Conservation (phyloP, 768 basidiomycete species). For the Rhodotorula diobovata region DNA sequence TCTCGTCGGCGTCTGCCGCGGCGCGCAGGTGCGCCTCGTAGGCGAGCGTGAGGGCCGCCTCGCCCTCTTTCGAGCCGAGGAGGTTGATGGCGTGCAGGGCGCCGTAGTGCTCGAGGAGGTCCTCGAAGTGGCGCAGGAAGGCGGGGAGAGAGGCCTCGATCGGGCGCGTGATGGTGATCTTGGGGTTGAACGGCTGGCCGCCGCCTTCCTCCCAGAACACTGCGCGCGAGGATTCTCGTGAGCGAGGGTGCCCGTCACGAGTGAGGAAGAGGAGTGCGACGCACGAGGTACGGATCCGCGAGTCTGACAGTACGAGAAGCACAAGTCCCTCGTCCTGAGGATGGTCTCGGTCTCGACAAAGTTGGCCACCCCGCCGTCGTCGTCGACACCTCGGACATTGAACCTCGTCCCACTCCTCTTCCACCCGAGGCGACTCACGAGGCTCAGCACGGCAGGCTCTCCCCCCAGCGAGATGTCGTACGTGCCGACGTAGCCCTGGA, state of each 20-base stretch:
- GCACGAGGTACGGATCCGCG: slow-evolving; percentile 90
- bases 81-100: slow-evolving; percentile 83
- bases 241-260: background rate
- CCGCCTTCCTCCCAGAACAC: slow-evolving; percentile 99
- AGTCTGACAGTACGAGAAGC: slow-evolving; percentile 87
- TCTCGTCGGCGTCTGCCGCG: slow-evolving; percentile 38
- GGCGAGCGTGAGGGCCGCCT: slow-evolving; percentile 72
- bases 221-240: slow-evolving; percentile 48
- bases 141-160: slow-evolving; percentile 88
- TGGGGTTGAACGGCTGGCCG: slow-evolving; percentile 80
- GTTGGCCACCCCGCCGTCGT: slow-evolving; percentile 84
- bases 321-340: slow-evolving; percentile 77
- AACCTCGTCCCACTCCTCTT: slow-evolving; percentile 95
- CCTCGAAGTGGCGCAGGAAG: slow-evolving; percentile 87
- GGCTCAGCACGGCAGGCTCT: slow-evolving; percentile 65
- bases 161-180: slow-evolving; percentile 88
- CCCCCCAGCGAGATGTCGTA: slow-evolving; percentile 71
- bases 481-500: slow-evolving; percentile 90
- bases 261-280: slow-evolving; percentile 46
- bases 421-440: slow-evolving; percentile 86
- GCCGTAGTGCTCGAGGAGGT: slow-evolving; percentile 79
- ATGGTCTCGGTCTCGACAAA: slow-evolving; percentile 83
- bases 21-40: slow-evolving; percentile 68
- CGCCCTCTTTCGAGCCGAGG: slow-evolving; percentile 86
- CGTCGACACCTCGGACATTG: slow-evolving; percentile 53